Evolutionary conservation across 2,329 filamentous ascomycete species (phyloP).

Genomic region (Verticillium nubilum): DNA sequence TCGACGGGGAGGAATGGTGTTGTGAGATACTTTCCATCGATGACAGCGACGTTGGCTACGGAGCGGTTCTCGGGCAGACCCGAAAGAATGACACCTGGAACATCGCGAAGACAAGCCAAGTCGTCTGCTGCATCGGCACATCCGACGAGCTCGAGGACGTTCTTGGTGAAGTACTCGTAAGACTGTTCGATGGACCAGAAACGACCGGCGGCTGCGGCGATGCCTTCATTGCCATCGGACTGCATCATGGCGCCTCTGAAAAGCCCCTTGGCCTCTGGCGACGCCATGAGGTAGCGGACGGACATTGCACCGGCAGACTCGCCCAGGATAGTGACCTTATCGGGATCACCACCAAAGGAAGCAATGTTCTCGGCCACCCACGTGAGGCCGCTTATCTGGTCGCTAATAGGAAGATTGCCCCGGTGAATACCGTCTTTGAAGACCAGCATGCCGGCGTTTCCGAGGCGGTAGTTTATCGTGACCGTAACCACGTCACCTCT

Average conservation of each 20-base stretch:
- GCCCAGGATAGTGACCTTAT: slow-evolving; percentile 50
- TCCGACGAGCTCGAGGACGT: slow-evolving; percentile 44
- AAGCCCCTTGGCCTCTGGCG: slow-evolving; percentile 38
- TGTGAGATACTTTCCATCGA: slow-evolving; percentile 50
- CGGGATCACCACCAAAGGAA: slow-evolving; percentile 51
- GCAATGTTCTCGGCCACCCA: slow-evolving; percentile 46
- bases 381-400: slow-evolving; percentile 42
- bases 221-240: slow-evolving; percentile 33
- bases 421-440: slow-evolving; percentile 38
- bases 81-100: slow-evolving; percentile 36
- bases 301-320: slow-evolving; percentile 48
- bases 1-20: not conserved
- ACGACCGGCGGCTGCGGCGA: slow-evolving; percentile 50
- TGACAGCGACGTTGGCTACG: slow-evolving; percentile 43
- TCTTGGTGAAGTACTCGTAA: slow-evolving; percentile 39
- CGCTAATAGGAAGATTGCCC: slow-evolving; percentile 43
- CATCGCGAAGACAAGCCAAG: slow-evolving; percentile 45
- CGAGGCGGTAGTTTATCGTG: slow-evolving; percentile 54
- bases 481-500: slow-evolving; percentile 49
- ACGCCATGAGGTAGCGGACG: slow-evolving; percentile 44
- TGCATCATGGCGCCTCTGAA: slow-evolving; percentile 39
- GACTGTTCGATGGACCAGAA: slow-evolving; percentile 53
- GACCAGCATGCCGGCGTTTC: slow-evolving; percentile 53
- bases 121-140: slow-evolving; percentile 44
- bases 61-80: slow-evolving; percentile 22